Evolutionary conservation across 1,284 basidiomycete genomes (phyloP).

Genomic region (Fistulina hepatica): DNA sequence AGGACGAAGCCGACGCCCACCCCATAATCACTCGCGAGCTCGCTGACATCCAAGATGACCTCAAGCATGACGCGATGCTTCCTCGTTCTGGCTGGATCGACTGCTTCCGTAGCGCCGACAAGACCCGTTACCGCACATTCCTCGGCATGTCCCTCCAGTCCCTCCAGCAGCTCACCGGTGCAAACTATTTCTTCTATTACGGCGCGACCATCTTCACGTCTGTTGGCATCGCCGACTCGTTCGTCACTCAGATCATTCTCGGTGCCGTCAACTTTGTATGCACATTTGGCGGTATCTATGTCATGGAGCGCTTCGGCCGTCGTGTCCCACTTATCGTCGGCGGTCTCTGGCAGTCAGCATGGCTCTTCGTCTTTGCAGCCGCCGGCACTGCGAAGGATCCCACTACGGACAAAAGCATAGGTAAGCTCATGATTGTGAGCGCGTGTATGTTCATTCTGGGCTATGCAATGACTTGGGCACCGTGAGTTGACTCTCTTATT

Average conservation of each 20-base stretch:
- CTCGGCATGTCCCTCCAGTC: slow-evolving; percentile 61
- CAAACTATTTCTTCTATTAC: slow-evolving; percentile 63
- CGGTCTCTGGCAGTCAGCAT: slow-evolving; percentile 62
- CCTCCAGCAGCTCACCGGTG: slow-evolving; percentile 69
- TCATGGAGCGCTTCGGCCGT: slow-evolving; percentile 60
- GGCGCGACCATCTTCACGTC: slow-evolving; percentile 60
- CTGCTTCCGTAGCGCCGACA: slow-evolving; percentile 43
- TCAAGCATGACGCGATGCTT: slow-evolving; percentile 36
- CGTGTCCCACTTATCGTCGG: slow-evolving; percentile 54
- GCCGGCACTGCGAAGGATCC: slow-evolving; percentile 62
- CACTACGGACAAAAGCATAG: slow-evolving; percentile 33
- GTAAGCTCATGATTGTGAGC: slow-evolving; percentile 65
- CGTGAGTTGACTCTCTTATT: slow-evolving; percentile 23
- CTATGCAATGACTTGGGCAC: slow-evolving; percentile 69
- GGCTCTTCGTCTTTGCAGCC: slow-evolving; percentile 71
- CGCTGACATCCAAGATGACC: slow-evolving; percentile 38
- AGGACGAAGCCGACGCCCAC: slow-evolving; percentile 30
- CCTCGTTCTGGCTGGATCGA: slow-evolving; percentile 48
- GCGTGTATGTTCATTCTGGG: slow-evolving; percentile 73
- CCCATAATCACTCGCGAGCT: slow-evolving; percentile 37
- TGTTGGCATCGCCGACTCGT: slow-evolving; percentile 60
- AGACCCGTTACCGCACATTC: slow-evolving; percentile 50
- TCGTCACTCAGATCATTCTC: slow-evolving; percentile 63
- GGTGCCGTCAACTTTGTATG: slow-evolving; percentile 62
- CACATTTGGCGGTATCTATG: slow-evolving; percentile 59